Evolutionary conservation across 202 grass and related monocot species (phyloP).

Genomic region (Bolboschoenoplectus hybrid): DNA sequence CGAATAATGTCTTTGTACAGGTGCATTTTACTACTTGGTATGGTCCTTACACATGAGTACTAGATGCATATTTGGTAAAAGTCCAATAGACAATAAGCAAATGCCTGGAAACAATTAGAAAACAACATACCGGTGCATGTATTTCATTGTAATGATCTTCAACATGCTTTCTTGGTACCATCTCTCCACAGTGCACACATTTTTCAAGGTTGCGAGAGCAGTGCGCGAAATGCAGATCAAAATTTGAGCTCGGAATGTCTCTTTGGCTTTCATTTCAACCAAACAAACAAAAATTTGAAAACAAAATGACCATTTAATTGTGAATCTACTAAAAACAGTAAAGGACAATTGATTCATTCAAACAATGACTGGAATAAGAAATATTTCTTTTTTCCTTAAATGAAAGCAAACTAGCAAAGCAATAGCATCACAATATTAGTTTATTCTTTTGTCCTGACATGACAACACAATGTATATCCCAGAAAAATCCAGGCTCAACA

Average conservation of each 20-base stretch:
- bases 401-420: conserved; percentile 2
- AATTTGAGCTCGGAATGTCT: conserved; percentile 59
- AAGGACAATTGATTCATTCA: background rate
- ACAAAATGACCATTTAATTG: background rate
- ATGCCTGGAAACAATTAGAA: background rate
- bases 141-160: conserved; percentile 63
- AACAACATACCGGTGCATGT: conserved; percentile 59
- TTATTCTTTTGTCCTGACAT: background rate
- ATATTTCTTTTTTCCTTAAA: background rate
- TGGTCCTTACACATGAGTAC: background rate
- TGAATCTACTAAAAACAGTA: background rate
- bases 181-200: conserved; percentile 59
- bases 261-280: conserved; percentile 43
- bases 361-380: background rate
- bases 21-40: background rate
- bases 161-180: conserved; percentile 66
- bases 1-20: background rate
- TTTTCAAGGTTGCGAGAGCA: conserved; percentile 74
- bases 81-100: conserved; percentile 12
- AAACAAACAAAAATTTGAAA: conserved; percentile 20
- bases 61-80: conserved; percentile 14
- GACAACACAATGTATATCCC: conserved; percentile 6
- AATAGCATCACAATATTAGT: conserved; percentile 9
- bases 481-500: background rate
- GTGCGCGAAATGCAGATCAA: conserved; percentile 61